Evolutionary conservation across 805 yeast species (phyloP).

Genomic region (Teunomyces panamensis): DNA sequence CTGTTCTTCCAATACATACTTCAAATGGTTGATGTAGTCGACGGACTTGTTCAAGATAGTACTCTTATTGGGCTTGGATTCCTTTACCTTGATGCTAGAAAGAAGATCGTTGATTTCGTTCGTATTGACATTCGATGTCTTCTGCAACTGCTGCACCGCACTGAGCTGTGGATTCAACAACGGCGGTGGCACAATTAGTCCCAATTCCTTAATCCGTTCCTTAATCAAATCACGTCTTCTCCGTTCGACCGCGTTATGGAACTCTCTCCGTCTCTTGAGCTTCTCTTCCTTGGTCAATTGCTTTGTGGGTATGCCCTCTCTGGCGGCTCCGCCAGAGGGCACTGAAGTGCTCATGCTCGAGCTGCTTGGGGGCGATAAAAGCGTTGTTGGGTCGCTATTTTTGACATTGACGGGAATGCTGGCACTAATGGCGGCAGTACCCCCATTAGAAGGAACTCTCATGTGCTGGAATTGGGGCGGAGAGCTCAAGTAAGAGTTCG

Average conservation of each 20-base stretch:
- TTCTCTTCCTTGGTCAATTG: constrained; percentile 63
- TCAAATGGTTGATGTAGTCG: constrained; percentile 69
- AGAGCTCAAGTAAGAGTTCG: constrained; percentile 31
- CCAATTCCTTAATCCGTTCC: constrained; percentile 81
- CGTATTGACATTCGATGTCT: constrained; percentile 26
- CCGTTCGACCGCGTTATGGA: constrained; percentile 93
- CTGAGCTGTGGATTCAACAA: constrained; percentile 48
- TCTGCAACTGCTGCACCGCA: constrained; percentile 43
- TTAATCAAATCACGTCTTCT: constrained; percentile 88
- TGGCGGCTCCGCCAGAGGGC: constrained; percentile 13
- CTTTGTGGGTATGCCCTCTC: constrained; percentile 25
- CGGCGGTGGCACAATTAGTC: constrained; percentile 76
- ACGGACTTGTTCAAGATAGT: constrained; percentile 74
- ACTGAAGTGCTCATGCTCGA: constrained; percentile 30
- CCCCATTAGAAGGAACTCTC: constrained; percentile 10
- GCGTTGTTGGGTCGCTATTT: constrained; percentile 5
- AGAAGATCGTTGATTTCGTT: constrained; percentile 35
- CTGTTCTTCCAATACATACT: constrained; percentile 58
- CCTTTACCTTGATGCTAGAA: constrained; percentile 47
- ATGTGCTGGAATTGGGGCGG: constrained; percentile 29
- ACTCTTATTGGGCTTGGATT: constrained; percentile 79
- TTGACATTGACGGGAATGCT: constrained; percentile 21
- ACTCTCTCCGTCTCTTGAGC: constrained; percentile 73
- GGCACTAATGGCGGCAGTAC: constrained; percentile 13
- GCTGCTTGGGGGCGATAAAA: constrained; percentile 24